Evolutionary conservation across 306 rosid species (phyloP).

Genomic region (Sindora glabra): DNA sequence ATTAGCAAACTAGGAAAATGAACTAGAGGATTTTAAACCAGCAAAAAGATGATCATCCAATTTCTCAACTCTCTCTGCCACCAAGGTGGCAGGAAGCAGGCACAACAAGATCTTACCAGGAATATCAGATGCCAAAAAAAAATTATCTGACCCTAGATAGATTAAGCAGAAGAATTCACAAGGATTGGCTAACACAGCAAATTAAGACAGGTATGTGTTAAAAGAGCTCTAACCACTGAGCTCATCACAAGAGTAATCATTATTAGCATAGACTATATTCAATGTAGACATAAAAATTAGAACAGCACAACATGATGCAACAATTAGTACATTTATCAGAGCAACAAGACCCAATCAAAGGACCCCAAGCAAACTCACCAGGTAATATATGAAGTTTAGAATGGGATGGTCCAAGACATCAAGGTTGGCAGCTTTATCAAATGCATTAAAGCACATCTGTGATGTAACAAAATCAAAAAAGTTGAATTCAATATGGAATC

Average conservation of each 20-base stretch:
- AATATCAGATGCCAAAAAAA: neutral
- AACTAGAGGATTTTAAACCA: constrained; percentile 7
- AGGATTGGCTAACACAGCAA: neutral
- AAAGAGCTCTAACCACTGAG: neutral
- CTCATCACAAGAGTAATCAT: neutral
- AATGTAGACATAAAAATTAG: neutral
- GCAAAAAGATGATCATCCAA: neutral
- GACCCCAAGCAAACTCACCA: constrained; percentile 49
- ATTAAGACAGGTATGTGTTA: neutral
- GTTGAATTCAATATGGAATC: neutral
- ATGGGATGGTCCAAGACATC: constrained; percentile 91
- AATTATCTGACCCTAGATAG: neutral
- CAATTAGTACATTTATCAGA: neutral
- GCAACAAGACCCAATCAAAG: neutral
- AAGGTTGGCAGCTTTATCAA: constrained; percentile 74
- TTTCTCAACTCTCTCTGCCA: neutral
- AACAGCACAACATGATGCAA: constrained; percentile 1
- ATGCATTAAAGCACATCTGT: constrained; percentile 87
- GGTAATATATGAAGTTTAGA: constrained; percentile 74
- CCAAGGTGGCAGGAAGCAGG: neutral
- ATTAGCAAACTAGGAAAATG: neutral
- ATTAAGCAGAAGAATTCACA: neutral
- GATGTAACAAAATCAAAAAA: constrained; percentile 14
- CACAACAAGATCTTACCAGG: constrained; percentile 1
- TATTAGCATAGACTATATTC: neutral